A percentile compares a stretch with the other conserved stretches of the same genome.
These are phyloP conservation scores for Immersiella caudata DNA, from an alignment of 495 filamentous ascomycete species.

Conservation along the genomic window DNA sequence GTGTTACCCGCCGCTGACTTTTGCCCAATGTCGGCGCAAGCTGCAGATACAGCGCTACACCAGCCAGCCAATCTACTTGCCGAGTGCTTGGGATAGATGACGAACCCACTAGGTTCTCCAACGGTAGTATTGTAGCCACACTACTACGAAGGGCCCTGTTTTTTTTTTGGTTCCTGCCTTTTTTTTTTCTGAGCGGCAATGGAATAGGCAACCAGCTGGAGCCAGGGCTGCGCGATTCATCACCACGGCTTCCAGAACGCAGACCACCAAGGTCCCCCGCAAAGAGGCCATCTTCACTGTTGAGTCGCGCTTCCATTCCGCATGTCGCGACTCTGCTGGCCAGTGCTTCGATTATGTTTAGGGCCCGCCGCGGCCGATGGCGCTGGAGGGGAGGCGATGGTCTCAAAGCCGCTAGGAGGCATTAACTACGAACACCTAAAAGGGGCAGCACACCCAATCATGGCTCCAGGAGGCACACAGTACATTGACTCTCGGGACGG, in stretches of 20 bases:
- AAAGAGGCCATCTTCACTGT: conserved; percentile 8
- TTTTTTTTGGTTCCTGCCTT: not conserved
- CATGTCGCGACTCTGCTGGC: conserved; percentile 23
- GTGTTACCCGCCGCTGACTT: conserved; percentile 22
- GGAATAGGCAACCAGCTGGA: not conserved
- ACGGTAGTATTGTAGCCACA: conserved; percentile 18
- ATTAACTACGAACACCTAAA: conserved; percentile 14
- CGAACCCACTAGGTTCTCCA: conserved; percentile 4
- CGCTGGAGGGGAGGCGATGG: not conserved
- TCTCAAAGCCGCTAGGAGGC: conserved; percentile 1
- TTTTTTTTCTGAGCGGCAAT: conserved; percentile 4
- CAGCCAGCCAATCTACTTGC: conserved; percentile 15
- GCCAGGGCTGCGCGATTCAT: conserved; percentile 12
- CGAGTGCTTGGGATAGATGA: conserved; percentile 18
- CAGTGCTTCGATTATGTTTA: conserved; percentile 20
- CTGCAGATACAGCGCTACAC: conserved; percentile 22
- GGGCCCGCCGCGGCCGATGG: conserved; percentile 13
- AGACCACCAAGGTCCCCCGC: not conserved
- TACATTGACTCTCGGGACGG: conserved; percentile 4
- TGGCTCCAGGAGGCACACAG: not conserved
- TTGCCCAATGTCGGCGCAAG: conserved; percentile 12
- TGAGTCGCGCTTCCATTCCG: conserved; percentile 19
- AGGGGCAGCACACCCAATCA: conserved; percentile 18
- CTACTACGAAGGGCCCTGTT: not conserved
- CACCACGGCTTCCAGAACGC: conserved; percentile 2